Evolutionary conservation across 805 yeast species (phyloP), one percentile per base, ranked within the genome.

Genomic region (Pichia exigua): DNA sequence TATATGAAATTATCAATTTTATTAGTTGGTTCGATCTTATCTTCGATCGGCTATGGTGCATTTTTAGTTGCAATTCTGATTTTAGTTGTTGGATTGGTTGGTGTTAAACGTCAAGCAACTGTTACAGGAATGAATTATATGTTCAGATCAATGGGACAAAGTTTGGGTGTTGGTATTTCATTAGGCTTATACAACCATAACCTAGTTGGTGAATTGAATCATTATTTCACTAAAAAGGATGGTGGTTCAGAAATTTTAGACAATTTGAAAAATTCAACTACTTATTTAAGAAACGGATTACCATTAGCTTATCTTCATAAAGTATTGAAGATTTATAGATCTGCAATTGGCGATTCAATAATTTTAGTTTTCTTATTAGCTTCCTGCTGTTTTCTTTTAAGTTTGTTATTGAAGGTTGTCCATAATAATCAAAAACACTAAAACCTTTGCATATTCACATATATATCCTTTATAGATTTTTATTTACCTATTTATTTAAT

Each of bases 41-140:
- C 62, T 9, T 75, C 77, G 1, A 51, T 66, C 7, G 76, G 77
- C 1, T 67, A 66, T 49, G 78, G 78, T 28, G 66, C 70, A 20
- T 72, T 70, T 48, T 52, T 68, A 39, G 77, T 73, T 21, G 68
- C 74, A 21, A 55, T 71, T 10, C 54, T 70, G 41, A 64, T 74
- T 39, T 63, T 75, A 47, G 75, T 73, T 39, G 76, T 76, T 17
- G 75, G 71, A 46, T 65, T 69, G 20, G 73, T 74, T 30, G 76
- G 76, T 7, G 62, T 66, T 48, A 68, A 73, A 27, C 68, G 72
- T 51, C 81, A 75, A 59, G 79, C 78, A 15, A 65, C 75, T 2
- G 73, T 74, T 47, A 74, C 77, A 0, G 79, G 79, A 43, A 68
- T 75, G 65, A 75, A 73, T 58, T 75, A 76, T 54, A 59, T 76